phyloP scores from a whole-genome alignment of 495 filamentous ascomycete genomes.

The Penicillium bovifimosum region DNA sequence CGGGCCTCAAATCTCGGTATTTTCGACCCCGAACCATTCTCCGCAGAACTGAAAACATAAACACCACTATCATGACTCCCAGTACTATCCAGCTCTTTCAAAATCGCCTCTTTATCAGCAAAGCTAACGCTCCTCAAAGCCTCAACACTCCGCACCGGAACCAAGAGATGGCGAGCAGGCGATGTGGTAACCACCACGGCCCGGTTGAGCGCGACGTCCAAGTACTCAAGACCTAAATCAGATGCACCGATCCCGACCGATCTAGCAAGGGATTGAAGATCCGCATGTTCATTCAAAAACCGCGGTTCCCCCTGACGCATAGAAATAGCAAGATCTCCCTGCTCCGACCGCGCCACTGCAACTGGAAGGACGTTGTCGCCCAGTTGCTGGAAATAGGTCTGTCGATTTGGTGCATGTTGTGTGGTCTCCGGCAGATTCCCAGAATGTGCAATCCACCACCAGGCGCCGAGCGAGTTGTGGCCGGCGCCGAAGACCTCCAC shows the following conservation, averaged over 20 bases:
- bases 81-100: constrained; percentile 3
- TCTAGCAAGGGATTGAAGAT: constrained; percentile 1
- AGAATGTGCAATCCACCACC: constrained; percentile 14
- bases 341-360: background rate
- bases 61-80: constrained; percentile 9
- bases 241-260: background rate
- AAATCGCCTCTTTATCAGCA: background rate
- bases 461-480: constrained; percentile 16
- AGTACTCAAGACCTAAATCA: constrained; percentile 3
- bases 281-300: constrained; percentile 8
- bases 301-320: constrained; percentile 6
- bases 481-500: constrained; percentile 15
- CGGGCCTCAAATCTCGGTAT: constrained; percentile 4
- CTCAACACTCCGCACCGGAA: constrained; percentile 7
- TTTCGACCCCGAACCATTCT: background rate
- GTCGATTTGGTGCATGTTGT: background rate
- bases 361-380: constrained; percentile 8
- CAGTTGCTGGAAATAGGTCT: constrained; percentile 7
- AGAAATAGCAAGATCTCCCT: background rate
- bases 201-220: background rate
- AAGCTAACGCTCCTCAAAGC: constrained; percentile 2
- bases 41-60: constrained; percentile 5
- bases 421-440: background rate
- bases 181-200: constrained; percentile 13
- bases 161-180: constrained; percentile 13